These are phyloP conservation scores for Tritrichomonas foetus DNA, from an alignment of 208 protist species.

Conservation along the genomic window DNA sequence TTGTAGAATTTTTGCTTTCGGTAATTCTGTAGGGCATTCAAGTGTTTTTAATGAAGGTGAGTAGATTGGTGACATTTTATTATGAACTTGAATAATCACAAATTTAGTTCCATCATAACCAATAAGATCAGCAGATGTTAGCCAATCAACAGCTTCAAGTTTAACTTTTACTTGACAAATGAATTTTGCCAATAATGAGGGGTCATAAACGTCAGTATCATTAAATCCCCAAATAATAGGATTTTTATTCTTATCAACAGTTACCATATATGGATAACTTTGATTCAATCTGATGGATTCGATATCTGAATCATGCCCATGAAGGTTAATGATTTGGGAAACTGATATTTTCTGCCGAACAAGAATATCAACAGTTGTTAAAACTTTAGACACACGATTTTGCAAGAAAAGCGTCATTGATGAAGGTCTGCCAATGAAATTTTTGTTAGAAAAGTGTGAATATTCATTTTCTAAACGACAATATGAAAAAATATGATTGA, in stretches of 20 bases:
- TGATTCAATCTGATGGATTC: neutral
- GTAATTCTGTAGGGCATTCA: neutral
- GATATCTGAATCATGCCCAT: neutral
- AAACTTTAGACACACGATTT: neutral
- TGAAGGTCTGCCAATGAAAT: neutral
- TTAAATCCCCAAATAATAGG: neutral
- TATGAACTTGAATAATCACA: neutral
- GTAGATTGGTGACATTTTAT: neutral
- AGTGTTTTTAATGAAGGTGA: neutral
- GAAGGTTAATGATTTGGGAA: neutral
- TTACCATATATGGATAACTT: neutral
- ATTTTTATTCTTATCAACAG: neutral
- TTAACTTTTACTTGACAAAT: neutral
- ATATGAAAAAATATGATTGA: neutral
- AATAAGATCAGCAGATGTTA: neutral
- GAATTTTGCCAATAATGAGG: neutral
- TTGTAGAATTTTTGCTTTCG: neutral
- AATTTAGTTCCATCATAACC: neutral
- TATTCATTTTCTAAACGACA: neutral
- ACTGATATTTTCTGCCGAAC: neutral
- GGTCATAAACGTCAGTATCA: slow-evolving; percentile 33
- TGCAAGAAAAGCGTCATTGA: neutral
- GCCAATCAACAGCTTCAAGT: neutral
- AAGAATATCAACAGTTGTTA: neutral
- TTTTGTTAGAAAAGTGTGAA: neutral